These are phyloP conservation scores for Phytophthora aleatoria DNA, from an alignment of 352 stramenopile genomes.

Conservation along the genomic window DNA sequence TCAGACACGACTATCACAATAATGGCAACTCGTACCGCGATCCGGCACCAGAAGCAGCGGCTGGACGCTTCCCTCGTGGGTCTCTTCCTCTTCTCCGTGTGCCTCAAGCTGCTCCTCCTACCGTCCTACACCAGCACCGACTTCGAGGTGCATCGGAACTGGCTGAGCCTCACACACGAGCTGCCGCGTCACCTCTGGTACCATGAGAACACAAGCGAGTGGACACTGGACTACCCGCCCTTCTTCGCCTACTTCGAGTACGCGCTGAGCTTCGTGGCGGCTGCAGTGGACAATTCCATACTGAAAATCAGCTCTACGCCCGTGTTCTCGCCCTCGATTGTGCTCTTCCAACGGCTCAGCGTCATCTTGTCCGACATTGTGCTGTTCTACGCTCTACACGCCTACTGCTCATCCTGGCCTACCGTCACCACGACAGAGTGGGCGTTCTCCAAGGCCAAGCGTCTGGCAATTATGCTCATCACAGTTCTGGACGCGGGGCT, in stretches of 20 bases:
- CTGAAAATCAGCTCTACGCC: slow-evolving; percentile 64
- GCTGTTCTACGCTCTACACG: slow-evolving; percentile 84
- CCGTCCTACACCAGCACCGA: slow-evolving; percentile 96
- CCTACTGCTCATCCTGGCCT: slow-evolving; percentile 84
- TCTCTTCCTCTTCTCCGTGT: slow-evolving; percentile 56
- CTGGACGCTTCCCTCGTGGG: slow-evolving; percentile 51
- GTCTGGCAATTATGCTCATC: slow-evolving; percentile 79
- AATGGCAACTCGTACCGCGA: slow-evolving; percentile 21
- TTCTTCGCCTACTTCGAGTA: slow-evolving; percentile 98
- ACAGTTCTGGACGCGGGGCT: slow-evolving; percentile 94
- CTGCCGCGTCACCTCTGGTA: slow-evolving; percentile 94
- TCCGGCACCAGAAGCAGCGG: slow-evolving; percentile 20
- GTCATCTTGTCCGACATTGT: slow-evolving; percentile 92
- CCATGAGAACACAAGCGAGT: slow-evolving; percentile 94
- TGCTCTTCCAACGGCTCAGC: slow-evolving; percentile 94
- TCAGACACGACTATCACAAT: slow-evolving; percentile 1
- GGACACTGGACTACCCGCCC: slow-evolving; percentile 99
- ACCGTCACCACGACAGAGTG: slow-evolving; percentile 74
- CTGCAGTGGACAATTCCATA: slow-evolving; percentile 63
- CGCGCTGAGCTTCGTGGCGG: slow-evolving; percentile 69
- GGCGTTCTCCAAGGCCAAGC: slow-evolving; percentile 65
- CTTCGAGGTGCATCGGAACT: slow-evolving; percentile 99
- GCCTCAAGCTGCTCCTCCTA: slow-evolving; percentile 90
- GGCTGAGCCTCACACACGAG: slow-evolving; percentile 95
- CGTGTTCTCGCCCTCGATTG: slow-evolving; percentile 56